Conservation (phyloP, 2,329 filamentous ascomycete species). For the Microcyclospora pomicola region DNA sequence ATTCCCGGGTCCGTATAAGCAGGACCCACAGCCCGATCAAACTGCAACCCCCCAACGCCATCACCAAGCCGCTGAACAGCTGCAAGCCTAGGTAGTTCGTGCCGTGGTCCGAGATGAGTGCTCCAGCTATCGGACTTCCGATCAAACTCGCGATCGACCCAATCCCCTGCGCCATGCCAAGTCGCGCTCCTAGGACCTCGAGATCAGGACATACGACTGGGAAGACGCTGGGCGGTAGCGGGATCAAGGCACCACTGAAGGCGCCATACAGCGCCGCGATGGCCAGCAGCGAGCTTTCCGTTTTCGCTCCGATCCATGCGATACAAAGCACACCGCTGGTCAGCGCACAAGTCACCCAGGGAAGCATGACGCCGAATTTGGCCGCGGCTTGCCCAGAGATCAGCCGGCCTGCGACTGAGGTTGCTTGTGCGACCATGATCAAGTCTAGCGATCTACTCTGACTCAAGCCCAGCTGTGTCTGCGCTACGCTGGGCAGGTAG, state of each 20-base stretch:
- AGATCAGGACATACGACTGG: slow-evolving; percentile 32
- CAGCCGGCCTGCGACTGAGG: slow-evolving; percentile 41
- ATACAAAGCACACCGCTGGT: slow-evolving; percentile 36
- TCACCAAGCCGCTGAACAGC: slow-evolving; percentile 17
- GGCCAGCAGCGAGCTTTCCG: slow-evolving; percentile 24
- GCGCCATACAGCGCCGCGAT: slow-evolving; percentile 33
- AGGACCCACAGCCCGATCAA: slow-evolving; percentile 15
- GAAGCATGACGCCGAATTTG: slow-evolving; percentile 39
- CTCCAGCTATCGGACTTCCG: slow-evolving; percentile 34
- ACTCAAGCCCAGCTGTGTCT: slow-evolving; percentile 26
- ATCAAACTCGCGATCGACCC: slow-evolving; percentile 30
- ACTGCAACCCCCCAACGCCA: slow-evolving; percentile 15
- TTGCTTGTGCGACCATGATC: slow-evolving; percentile 43
- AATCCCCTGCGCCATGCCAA: slow-evolving; percentile 35
- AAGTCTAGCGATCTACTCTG: slow-evolving; percentile 38
- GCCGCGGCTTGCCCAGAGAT: slow-evolving; percentile 38
- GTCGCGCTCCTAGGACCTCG: slow-evolving; percentile 31
- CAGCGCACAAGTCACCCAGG: slow-evolving; percentile 36
- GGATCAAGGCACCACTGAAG: slow-evolving; percentile 32
- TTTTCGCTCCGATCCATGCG: slow-evolving; percentile 41
- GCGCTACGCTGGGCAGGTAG: slow-evolving; percentile 28
- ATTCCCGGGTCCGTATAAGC: slow-evolving; percentile 12
- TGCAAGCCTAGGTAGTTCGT: slow-evolving; percentile 17
- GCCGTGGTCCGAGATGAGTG: slow-evolving; percentile 16
- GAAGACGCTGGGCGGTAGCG: slow-evolving; percentile 31